These are phyloP conservation scores for Hordeum pubiflorum DNA, from an alignment of 202 grass and related monocot genomes.

Conservation along the genomic window DNA sequence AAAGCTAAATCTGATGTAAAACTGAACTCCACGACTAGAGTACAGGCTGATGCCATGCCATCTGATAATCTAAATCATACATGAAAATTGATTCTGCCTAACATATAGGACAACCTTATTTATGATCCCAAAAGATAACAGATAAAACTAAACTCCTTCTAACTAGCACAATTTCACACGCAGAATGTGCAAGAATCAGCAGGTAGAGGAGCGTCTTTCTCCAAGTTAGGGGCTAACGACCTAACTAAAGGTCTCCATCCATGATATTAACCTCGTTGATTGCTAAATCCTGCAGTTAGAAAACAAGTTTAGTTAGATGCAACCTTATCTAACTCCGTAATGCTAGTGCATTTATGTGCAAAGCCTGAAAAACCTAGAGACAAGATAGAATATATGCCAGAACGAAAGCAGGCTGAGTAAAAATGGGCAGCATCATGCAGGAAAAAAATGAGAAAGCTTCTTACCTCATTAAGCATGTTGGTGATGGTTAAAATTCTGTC, in stretches of 20 bases:
- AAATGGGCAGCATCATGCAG: background rate
- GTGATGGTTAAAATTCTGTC: background rate
- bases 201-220: background rate
- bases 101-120: background rate
- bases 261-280: background rate
- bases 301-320: slow-evolving; percentile 2
- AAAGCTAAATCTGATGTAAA: background rate
- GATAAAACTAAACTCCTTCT: background rate
- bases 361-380: background rate
- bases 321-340: background rate
- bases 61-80: background rate
- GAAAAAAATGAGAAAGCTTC: background rate
- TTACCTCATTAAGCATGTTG: slow-evolving; percentile 29
- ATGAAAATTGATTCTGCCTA: background rate
- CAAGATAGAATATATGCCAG: background rate
- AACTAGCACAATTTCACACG: slow-evolving; percentile 3
- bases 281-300: slow-evolving; percentile 11
- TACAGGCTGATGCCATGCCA: background rate
- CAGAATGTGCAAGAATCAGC: background rate
- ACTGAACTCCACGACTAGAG: background rate
- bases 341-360: background rate
- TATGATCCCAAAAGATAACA: background rate
- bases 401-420: background rate
- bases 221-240: background rate
- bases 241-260: background rate